phyloP scores from a whole-genome alignment of 371 early-diverging fungal species.

The Mucor circinelloides region DNA sequence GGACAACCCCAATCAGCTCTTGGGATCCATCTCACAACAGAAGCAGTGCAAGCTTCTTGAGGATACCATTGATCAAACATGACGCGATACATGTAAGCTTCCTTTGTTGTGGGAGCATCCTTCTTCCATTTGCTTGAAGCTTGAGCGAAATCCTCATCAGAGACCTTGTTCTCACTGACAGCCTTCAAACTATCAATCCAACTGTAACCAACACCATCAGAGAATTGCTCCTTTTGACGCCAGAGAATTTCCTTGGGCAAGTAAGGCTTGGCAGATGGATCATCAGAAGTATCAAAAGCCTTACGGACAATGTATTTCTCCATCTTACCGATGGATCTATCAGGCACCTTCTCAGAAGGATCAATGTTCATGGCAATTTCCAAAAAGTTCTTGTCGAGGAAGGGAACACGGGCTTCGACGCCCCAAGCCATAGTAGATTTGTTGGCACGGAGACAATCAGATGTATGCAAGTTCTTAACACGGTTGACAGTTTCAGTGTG shows the following conservation, averaged over 20 bases:
- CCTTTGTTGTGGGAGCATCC: slow-evolving; percentile 94
- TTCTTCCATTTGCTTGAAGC: slow-evolving; percentile 77
- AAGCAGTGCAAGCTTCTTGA: slow-evolving; percentile 82
- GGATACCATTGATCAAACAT: slow-evolving; percentile 93
- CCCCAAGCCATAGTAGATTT: slow-evolving; percentile 99
- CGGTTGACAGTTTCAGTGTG: slow-evolving; percentile 88
- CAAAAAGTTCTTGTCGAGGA: slow-evolving; percentile 88
- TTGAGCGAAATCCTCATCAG: slow-evolving; percentile 75
- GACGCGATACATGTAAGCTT: slow-evolving; percentile 93
- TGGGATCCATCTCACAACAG: slow-evolving; percentile 95
- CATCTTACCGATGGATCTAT: slow-evolving; percentile 65
- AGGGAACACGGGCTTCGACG: slow-evolving; percentile 96
- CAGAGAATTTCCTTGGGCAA: slow-evolving; percentile 90
- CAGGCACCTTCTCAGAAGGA: slow-evolving; percentile 78
- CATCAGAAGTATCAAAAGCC: slow-evolving; percentile 71
- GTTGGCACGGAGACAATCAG: slow-evolving; percentile 96
- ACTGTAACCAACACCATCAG: slow-evolving; percentile 95
- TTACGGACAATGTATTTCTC: slow-evolving; percentile 90
- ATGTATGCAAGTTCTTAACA: slow-evolving; percentile 92
- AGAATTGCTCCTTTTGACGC: slow-evolving; percentile 98
- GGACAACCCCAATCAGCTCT: slow-evolving; percentile 96
- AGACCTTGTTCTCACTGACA: slow-evolving; percentile 65
- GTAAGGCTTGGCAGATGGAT: slow-evolving; percentile 76
- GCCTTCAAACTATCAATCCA: slow-evolving; percentile 95
- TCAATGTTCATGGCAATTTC: slow-evolving; percentile 87